phyloP scores from a whole-genome alignment of 2,329 filamentous ascomycete species.

The Alternaria atra region DNA sequence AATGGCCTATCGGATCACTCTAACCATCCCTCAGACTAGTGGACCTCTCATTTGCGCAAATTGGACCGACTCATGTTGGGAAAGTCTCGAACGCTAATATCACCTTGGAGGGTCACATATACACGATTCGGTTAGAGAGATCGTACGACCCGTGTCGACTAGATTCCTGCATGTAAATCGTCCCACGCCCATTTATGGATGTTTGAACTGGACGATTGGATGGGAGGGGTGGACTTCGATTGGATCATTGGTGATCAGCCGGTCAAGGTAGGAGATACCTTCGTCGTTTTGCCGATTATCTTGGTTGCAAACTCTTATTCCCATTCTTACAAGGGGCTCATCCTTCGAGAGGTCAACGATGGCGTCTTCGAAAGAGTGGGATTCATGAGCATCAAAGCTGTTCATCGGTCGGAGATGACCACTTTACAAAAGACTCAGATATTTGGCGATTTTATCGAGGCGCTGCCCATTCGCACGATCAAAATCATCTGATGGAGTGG shows the following conservation, averaged over 20 bases:
- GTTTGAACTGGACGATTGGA: neutral
- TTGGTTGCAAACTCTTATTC: neutral
- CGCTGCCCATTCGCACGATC: too few species aligned
- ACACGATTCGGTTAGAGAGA: neutral
- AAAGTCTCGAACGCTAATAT: neutral
- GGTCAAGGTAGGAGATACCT: neutral
- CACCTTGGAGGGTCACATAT: neutral
- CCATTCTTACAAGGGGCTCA: neutral
- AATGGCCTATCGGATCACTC: fast-evolving
- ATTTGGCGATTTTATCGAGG: too few species aligned
- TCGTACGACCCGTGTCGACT: too few species aligned
- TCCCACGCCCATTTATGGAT: neutral
- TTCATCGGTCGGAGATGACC: too few species aligned
- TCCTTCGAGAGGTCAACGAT: neutral
- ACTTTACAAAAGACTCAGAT: too few species aligned
- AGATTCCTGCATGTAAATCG: neutral
- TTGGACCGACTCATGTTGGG: neutral
- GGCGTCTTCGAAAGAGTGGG: neutral
- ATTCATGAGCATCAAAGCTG: too few species aligned
- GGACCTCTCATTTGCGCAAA: neutral
- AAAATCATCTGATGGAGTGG: too few species aligned
- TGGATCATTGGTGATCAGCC: neutral
- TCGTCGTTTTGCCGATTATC: neutral
- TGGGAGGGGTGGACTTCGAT: neutral
- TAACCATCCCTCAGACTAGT: neutral